A percentile compares a stretch with the other conserved stretches of the same genome.
phyloP scores from a whole-genome alignment of 768 basidiomycete genomes.

The Agrocybe chaxingu region DNA sequence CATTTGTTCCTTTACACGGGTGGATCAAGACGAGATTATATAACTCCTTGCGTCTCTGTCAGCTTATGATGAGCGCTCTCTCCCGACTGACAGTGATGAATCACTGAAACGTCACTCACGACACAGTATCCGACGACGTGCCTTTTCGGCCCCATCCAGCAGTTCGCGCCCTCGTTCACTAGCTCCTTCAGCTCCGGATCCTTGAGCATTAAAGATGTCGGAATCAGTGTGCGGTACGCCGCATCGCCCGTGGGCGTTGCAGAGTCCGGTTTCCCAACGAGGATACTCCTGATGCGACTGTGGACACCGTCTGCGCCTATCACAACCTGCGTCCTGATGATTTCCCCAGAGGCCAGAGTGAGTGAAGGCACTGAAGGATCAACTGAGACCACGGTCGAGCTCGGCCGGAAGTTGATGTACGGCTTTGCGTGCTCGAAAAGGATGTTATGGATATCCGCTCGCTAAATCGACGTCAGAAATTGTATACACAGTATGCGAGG shows the following conservation, averaged over 20 bases:
- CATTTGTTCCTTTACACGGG: conserved; percentile 33
- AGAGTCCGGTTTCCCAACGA: conserved; percentile 43
- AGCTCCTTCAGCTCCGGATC: conserved; percentile 52
- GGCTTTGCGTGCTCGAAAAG: conserved; percentile 33
- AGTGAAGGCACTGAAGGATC: conserved; percentile 26
- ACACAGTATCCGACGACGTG: conserved; percentile 32
- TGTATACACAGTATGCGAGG: conserved; percentile 10
- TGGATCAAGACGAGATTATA: conserved; percentile 45
- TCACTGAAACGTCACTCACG: conserved; percentile 15
- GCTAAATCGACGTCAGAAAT: conserved; percentile 27
- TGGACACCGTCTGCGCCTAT: conserved; percentile 48
- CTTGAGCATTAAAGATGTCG: conserved; percentile 39
- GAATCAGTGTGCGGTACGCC: conserved; percentile 55
- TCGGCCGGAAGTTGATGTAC: conserved; percentile 33
- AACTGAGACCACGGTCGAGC: conserved; percentile 30
- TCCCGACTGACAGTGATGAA: neutral
- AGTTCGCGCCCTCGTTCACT: conserved; percentile 51
- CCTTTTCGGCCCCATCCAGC: conserved; percentile 52
- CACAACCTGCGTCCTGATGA: conserved; percentile 37
- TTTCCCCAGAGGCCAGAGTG: conserved; percentile 38
- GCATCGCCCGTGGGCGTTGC: conserved; percentile 59
- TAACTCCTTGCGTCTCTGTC: conserved; percentile 33
- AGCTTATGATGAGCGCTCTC: neutral
- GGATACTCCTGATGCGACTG: conserved; percentile 43
- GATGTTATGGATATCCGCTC: conserved; percentile 47